phyloP scores from a whole-genome alignment of 225 moss, liverwort and hornwort genomes.

The Pleurozium schreberi region DNA sequence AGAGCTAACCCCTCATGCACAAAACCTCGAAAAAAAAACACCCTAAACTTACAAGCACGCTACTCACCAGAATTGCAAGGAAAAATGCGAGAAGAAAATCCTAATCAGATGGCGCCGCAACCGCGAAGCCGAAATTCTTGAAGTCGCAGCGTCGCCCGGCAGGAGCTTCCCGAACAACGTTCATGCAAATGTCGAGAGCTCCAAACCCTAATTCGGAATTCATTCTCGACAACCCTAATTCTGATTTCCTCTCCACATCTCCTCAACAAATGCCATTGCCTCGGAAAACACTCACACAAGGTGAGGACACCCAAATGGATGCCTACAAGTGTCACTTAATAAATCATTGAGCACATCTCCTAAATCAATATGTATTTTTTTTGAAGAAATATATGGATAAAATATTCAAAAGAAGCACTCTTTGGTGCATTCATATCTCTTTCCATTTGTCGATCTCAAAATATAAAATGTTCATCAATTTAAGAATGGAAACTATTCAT shows the following conservation, averaged over 20 bases:
- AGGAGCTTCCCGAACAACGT: not conserved
- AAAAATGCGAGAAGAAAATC: too few relatives aligned
- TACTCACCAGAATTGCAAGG: not conserved
- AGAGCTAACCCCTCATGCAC: conserved; percentile 6
- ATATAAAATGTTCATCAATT: too few relatives aligned
- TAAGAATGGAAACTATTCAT: too few relatives aligned
- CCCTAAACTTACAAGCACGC: not conserved
- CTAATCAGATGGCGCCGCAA: not conserved
- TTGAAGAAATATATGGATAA: not conserved
- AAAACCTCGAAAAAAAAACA: not conserved
- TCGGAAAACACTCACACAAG: not conserved
- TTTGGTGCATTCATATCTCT: too few relatives aligned
- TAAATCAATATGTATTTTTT: not conserved
- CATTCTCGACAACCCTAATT: not conserved
- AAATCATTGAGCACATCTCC: not conserved
- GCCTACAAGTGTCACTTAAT: not conserved
- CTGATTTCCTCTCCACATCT: not conserved
- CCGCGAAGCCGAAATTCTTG: not conserved
- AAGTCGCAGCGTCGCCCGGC: not conserved
- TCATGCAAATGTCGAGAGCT: not conserved
- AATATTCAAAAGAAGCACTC: too few relatives aligned
- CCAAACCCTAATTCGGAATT: not conserved
- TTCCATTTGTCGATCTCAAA: too few relatives aligned
- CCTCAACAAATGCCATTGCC: not conserved
- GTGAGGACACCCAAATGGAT: not conserved